These are phyloP conservation scores for Apiotrichum porosum DNA, from an alignment of 1,284 basidiomycete species.

Conservation along the genomic window DNA sequence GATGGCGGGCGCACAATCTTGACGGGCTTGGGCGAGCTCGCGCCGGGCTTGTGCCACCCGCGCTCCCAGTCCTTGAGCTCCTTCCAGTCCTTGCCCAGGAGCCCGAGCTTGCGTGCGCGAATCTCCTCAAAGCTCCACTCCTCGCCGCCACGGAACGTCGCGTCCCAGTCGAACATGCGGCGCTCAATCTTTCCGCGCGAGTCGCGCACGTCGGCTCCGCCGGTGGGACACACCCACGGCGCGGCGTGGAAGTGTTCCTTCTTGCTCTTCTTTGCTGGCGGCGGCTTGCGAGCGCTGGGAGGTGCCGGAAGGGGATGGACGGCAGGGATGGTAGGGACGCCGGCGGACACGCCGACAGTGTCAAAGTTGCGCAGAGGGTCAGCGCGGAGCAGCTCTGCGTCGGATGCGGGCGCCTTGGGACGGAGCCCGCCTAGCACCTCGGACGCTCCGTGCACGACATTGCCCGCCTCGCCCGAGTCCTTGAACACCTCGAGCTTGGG, in stretches of 20 bases:
- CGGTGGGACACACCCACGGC: constrained; percentile 41
- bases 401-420: constrained; percentile 35
- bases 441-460: constrained; percentile 29
- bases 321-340: constrained; percentile 18
- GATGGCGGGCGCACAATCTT: constrained; percentile 52
- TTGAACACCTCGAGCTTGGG: constrained; percentile 54
- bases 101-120: constrained; percentile 42
- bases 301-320: constrained; percentile 30
- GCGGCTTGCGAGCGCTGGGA: constrained; percentile 27
- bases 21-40: constrained; percentile 35
- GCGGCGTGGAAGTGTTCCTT: not conserved
- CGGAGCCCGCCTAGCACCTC: constrained; percentile 43
- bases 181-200: constrained; percentile 43
- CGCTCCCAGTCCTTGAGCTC: constrained; percentile 44
- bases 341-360: constrained; percentile 27
- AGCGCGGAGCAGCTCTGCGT: constrained; percentile 54
- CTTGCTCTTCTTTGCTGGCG: constrained; percentile 10
- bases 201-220: constrained; percentile 36
- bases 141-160: constrained; percentile 43
- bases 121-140: constrained; percentile 51
- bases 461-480: constrained; percentile 34
- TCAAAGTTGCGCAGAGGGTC: constrained; percentile 57
- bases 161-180: constrained; percentile 48
- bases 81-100: constrained; percentile 42
- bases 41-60: constrained; percentile 43